Evolutionary conservation across 306 rosid species (phyloP).

Genomic region (Macrotyloma uniflorum): DNA sequence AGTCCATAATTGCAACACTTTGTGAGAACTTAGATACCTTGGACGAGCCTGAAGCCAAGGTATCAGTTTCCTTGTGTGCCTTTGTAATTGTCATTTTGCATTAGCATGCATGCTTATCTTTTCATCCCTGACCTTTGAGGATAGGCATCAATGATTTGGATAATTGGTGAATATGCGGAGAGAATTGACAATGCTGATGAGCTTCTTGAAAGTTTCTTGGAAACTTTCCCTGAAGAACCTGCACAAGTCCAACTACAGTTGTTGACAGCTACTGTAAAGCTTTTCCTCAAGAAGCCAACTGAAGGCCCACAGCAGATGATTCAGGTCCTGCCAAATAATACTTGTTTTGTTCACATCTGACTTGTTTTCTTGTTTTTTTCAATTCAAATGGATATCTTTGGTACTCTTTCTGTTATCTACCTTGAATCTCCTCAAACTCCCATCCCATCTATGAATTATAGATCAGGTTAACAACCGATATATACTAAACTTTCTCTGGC

Average conservation of each 20-base stretch:
- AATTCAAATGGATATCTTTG: conserved; percentile 23
- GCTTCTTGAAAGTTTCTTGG: conserved; percentile 98
- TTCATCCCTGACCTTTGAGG: conserved; percentile 38
- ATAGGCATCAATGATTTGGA: conserved; percentile 99
- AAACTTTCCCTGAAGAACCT: conserved; percentile 90
- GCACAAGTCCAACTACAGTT: conserved; percentile 97
- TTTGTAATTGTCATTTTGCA: conserved; percentile 24
- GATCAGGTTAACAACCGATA: neutral
- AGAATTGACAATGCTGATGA: conserved; percentile 99
- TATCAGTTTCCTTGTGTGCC: conserved; percentile 41
- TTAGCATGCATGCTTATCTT: conserved; percentile 15
- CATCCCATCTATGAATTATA: conserved; percentile 4
- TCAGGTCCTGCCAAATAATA: conserved; percentile 64
- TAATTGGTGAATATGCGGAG: conserved; percentile 98
- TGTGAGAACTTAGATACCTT: conserved; percentile 97
- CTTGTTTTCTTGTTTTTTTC: neutral
- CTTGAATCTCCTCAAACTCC: neutral
- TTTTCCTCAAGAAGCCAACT: conserved; percentile 98
- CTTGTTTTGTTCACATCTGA: conserved; percentile 24
- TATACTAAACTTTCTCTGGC: neutral
- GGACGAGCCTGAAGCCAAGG: conserved; percentile 99
- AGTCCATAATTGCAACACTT: conserved; percentile 98
- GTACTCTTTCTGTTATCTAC: neutral
- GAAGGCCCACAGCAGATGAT: conserved; percentile 99
- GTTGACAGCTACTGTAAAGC: conserved; percentile 98